Evolutionary conservation across 2,329 filamentous ascomycete species (phyloP), one percentile per base, ranked within the genome.

Genomic region (Bipolaris oryzae): DNA sequence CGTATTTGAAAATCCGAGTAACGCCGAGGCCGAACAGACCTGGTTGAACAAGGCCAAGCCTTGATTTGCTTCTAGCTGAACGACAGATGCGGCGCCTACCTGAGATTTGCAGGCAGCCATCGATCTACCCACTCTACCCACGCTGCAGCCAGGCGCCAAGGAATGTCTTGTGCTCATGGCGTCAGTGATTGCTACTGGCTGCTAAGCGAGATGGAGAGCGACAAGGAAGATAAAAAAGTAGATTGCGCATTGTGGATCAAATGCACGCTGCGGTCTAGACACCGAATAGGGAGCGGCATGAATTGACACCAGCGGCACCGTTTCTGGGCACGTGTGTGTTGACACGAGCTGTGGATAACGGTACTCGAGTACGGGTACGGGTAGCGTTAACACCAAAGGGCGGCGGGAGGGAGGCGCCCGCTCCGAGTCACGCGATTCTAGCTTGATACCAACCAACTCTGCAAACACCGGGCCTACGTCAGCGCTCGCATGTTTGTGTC

Each of bases 131-230:
- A n/a, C n/a, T 44, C 21, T 44, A 16, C 50, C 21, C n/a, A 44
- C 41, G 47, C 44, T 53, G 50, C 50, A 57, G 53, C 25, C 60
- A 34, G 9, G 58, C 28, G 37, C 13, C 23, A 43, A 39, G 52
- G 50, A 37, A 31, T 50, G 55, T 55, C 49, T 51, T 55, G 33
- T 58, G 57, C 55, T 55, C 53, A 57, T 58, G n/a, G 45, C 45
- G 60, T 48, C 57, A 56, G 23, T 11, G 13, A 37, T 41, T 43
- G 41, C 52, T 35, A 61, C 53, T 60, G 58, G 62, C 28, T 25
- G 10, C 11, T 57, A 64, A 62, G 58, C 63, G 61, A 66, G 51
- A 66, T 66, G 34, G 43, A 21, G 62, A 64, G 55, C 50, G 48
- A 53, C 57, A 50, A 47, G 45, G 39, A 46, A 50, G 60, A 52